phyloP scores from a whole-genome alignment of 805 yeast species.

The Lipomyces yamadae region DNA sequence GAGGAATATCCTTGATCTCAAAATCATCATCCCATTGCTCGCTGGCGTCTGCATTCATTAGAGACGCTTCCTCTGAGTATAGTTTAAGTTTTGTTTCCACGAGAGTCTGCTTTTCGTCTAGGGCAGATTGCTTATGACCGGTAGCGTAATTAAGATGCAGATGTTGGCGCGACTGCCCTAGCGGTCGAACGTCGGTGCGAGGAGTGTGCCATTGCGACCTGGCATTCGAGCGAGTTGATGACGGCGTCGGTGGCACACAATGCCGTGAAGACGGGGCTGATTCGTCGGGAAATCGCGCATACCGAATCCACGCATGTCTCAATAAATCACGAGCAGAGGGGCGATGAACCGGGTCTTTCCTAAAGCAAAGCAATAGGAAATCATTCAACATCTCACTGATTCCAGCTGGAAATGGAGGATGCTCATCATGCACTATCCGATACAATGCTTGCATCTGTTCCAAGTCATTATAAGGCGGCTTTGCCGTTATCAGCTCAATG shows the following conservation, averaged over 20 bases:
- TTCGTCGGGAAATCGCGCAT: constrained; percentile 7
- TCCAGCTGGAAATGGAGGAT: constrained; percentile 67
- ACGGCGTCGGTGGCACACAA: constrained; percentile 2
- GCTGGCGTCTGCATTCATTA: not conserved
- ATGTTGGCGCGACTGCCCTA: constrained; percentile 18
- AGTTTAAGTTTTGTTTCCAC: not conserved
- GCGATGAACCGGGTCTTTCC: constrained; percentile 67
- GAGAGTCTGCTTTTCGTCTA: not conserved
- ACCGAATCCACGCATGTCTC: constrained; percentile 51
- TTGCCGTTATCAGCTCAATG: constrained; percentile 80
- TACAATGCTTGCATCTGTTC: constrained; percentile 80
- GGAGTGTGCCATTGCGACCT: not conserved
- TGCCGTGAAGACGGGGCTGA: constrained; percentile 16
- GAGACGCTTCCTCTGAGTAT: not conserved
- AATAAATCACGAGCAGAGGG: constrained; percentile 59
- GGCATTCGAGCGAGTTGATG: not conserved
- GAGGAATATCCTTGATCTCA: constrained; percentile 12
- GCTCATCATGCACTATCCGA: constrained; percentile 77
- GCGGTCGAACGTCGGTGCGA: not conserved
- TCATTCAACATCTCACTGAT: constrained; percentile 50
- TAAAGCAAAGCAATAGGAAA: constrained; percentile 70
- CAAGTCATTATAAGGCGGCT: constrained; percentile 82
- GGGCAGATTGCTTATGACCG: not conserved
- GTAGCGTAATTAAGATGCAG: constrained; percentile 7
- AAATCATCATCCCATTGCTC: constrained; percentile 29